A percentile compares a stretch with the other conserved stretches of the same genome.
These are phyloP conservation scores for Tephrocybe sp. DNA, from an alignment of 768 basidiomycete genomes.

Conservation along the genomic window DNA sequence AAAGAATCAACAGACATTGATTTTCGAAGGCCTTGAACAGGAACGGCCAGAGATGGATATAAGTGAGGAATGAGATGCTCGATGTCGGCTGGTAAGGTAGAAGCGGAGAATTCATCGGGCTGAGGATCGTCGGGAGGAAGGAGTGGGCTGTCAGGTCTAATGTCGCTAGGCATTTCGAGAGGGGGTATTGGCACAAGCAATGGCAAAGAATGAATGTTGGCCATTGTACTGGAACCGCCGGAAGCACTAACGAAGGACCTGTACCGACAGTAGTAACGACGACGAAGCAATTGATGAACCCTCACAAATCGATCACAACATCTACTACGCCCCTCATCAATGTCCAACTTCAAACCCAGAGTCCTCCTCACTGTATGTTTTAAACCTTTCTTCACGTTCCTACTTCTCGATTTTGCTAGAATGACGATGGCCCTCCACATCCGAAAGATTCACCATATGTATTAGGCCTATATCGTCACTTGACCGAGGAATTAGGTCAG, in stretches of 20 bases:
- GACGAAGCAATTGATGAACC: constrained; percentile 2
- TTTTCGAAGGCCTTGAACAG: constrained; percentile 57
- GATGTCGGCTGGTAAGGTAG: constrained; percentile 34
- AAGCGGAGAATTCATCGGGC: no score
- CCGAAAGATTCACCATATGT: constrained; percentile 69
- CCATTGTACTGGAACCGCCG: no score
- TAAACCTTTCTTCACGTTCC: not conserved
- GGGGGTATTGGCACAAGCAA: no score
- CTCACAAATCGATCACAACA: not conserved
- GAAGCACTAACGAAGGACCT: no score
- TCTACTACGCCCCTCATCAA: constrained; percentile 10
- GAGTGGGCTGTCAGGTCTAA: no score
- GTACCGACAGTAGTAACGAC: constrained; percentile 4
- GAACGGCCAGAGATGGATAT: constrained; percentile 27
- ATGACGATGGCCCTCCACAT: constrained; percentile 84
- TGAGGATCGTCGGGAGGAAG: no score
- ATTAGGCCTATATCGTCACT: constrained; percentile 63
- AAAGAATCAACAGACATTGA: constrained; percentile 81
- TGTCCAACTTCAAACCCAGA: constrained; percentile 27
- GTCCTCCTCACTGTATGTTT: constrained; percentile 42
- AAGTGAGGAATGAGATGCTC: constrained; percentile 22
- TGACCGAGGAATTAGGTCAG: constrained; percentile 60
- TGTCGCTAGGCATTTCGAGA: no score
- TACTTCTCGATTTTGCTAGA: constrained; percentile 38
- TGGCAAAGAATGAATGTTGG: no score